A percentile compares a stretch with the other conserved stretches of the same genome.
These are phyloP conservation scores for Solanum neorickii DNA, from an alignment of 257 asterid species.

Conservation along the genomic window DNA sequence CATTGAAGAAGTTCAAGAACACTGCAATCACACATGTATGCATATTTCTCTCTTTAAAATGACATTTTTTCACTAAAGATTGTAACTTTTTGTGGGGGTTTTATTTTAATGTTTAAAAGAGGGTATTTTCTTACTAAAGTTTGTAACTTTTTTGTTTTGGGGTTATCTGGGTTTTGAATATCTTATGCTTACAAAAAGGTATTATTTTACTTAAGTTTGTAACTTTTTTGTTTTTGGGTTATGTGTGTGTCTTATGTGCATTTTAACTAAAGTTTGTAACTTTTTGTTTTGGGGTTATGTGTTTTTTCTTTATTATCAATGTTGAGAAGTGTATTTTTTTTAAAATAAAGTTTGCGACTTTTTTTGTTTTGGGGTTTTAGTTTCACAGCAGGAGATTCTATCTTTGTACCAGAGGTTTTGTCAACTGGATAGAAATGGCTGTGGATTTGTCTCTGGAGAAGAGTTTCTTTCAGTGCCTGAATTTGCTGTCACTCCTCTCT, in stretches of 20 bases:
- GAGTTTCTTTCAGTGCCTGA: constrained; percentile 90
- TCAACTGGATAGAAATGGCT: constrained; percentile 74
- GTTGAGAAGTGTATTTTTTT: background rate
- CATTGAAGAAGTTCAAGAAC: constrained; percentile 87
- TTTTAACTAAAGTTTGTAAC: background rate
- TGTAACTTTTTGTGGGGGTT: background rate
- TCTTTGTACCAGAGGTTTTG: constrained; percentile 73
- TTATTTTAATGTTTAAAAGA: background rate
- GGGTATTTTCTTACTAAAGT: background rate
- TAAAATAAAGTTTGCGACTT: background rate
- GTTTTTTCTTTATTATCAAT: background rate
- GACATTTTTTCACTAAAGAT: background rate
- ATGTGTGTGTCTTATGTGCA: background rate
- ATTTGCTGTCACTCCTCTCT: constrained; percentile 80
- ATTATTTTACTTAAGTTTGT: background rate
- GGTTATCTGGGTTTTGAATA: background rate
- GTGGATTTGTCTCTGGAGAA: constrained; percentile 86
- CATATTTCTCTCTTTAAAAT: background rate
- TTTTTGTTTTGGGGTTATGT: background rate
- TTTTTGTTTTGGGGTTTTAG: constrained; percentile 17
- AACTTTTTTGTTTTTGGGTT: background rate
- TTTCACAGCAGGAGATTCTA: constrained; percentile 83
- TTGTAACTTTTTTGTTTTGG: background rate
- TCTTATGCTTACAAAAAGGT: background rate
- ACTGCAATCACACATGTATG: constrained; percentile 58